A percentile compares a stretch with the other conserved stretches of the same genome.
Conservation (phyloP, 805 yeast species). For the Pichia sporocuriosa region DNA sequence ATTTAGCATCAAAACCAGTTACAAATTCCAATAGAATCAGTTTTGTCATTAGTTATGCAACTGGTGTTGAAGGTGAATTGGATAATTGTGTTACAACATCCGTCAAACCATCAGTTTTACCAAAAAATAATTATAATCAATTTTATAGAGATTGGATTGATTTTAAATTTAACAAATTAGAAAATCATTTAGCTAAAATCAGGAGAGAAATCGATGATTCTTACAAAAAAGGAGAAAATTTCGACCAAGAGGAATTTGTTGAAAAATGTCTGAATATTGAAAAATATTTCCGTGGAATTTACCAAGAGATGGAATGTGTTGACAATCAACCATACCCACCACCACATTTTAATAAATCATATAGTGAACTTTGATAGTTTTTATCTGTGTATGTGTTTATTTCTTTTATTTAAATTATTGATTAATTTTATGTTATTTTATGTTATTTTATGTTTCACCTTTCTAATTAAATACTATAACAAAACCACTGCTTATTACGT, state of each 20-base stretch:
- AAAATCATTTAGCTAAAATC: constrained; percentile 19
- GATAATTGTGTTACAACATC: constrained; percentile 28
- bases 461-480: too few species aligned
- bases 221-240: constrained; percentile 16
- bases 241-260: constrained; percentile 25
- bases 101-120: constrained; percentile 28
- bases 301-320: constrained; percentile 28
- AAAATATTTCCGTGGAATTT: constrained; percentile 23
- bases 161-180: constrained; percentile 27
- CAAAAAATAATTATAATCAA: constrained; percentile 26
- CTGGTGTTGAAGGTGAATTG: constrained; percentile 21
- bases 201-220: constrained; percentile 16
- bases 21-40: constrained; percentile 30
- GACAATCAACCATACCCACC: constrained; percentile 25
- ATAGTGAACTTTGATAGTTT: constrained; percentile 13
- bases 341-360: constrained; percentile 17
- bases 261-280: constrained; percentile 25
- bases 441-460: too few species aligned
- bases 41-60: constrained; percentile 24
- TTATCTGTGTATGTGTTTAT: too few species aligned
- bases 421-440: too few species aligned
- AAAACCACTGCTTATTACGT: too few species aligned
- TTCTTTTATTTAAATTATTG: too few species aligned
- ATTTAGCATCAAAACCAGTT: constrained; percentile 39
- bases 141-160: constrained; percentile 31